Percentiles rank a stretch among this genome's conserved stretches.
These are phyloP conservation scores for Phytophthora pseudosyringae DNA, from an alignment of 352 stramenopile species.

Conservation along the genomic window DNA sequence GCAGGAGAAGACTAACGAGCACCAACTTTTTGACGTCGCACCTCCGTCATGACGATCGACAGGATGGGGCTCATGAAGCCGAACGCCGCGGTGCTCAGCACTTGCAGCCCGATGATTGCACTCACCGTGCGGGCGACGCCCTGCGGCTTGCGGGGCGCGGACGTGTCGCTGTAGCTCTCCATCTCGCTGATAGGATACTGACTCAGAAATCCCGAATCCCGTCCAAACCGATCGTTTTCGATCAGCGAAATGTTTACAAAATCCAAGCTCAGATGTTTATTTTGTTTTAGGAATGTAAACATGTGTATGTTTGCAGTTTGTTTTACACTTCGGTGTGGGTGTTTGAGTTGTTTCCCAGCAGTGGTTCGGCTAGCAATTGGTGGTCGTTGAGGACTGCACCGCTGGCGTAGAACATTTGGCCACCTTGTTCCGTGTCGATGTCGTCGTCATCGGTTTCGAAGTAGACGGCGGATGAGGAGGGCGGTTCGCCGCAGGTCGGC, in stretches of 20 bases:
- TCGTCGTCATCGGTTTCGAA: slow-evolving; percentile 60
- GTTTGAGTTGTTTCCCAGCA: slow-evolving; percentile 38
- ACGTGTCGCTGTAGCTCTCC: background rate
- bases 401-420: slow-evolving; percentile 26
- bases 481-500: slow-evolving; percentile 44
- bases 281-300: background rate
- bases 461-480: slow-evolving; percentile 42
- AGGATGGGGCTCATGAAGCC: slow-evolving; percentile 73
- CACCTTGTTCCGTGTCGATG: slow-evolving; percentile 24
- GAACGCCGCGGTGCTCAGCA: slow-evolving; percentile 63
- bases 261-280: background rate
- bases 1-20: too few relatives aligned
- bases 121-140: slow-evolving; percentile 40
- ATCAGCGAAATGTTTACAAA: slow-evolving; percentile 22
- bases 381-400: slow-evolving; percentile 25
- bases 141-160: slow-evolving; percentile 7
- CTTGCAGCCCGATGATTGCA: slow-evolving; percentile 50
- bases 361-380: slow-evolving; percentile 36
- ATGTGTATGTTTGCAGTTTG: background rate
- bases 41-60: slow-evolving; percentile 73
- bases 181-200: slow-evolving; percentile 23
- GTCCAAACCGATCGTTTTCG: slow-evolving; percentile 8
- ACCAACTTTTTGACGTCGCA: slow-evolving; percentile 11
- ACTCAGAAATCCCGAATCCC: background rate
- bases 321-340: slow-evolving; percentile 16